Percentiles rank a stretch among this genome's conserved stretches.
These are phyloP conservation scores for Syncephalastrum sp. DNA, from an alignment of 371 early-diverging fungal genomes.

Conservation along the genomic window DNA sequence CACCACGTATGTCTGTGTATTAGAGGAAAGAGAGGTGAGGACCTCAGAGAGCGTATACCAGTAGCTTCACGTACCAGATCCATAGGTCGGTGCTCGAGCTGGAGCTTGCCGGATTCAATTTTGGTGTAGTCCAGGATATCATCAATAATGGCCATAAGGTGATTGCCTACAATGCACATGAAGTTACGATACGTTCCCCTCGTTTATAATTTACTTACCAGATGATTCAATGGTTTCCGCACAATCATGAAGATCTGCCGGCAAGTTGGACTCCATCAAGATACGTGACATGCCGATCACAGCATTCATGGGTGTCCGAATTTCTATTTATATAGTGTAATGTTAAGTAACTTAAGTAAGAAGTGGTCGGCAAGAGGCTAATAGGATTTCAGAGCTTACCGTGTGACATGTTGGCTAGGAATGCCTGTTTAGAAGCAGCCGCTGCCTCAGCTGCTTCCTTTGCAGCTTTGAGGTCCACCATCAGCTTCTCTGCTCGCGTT, in stretches of 20 bases:
- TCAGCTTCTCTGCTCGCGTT: conserved; percentile 34
- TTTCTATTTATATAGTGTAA: conserved; percentile 6
- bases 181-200: background rate
- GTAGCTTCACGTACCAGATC: conserved; percentile 24
- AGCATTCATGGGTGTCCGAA: conserved; percentile 54
- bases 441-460: conserved; percentile 57
- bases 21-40: background rate
- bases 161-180: conserved; percentile 18
- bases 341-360: background rate
- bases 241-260: conserved; percentile 39
- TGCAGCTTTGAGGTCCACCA: conserved; percentile 43
- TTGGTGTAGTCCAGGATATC: conserved; percentile 63
- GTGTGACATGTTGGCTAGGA: conserved; percentile 52
- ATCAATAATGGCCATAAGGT: conserved; percentile 52
- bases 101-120: conserved; percentile 55
- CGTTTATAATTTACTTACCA: conserved; percentile 12
- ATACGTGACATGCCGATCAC: conserved; percentile 50
- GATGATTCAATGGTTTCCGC: conserved; percentile 45
- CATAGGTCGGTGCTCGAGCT: conserved; percentile 35
- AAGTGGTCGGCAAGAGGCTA: background rate
- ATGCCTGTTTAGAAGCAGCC: conserved; percentile 53
- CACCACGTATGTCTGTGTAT: conserved; percentile 28
- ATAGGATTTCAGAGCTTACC: conserved; percentile 15
- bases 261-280: conserved; percentile 39
- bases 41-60: background rate